A percentile compares a stretch with the other conserved stretches of the same genome.
Evolutionary conservation across 176 grass and related monocot genomes (phyloP).

Genomic region (Guadua angustifolia): DNA sequence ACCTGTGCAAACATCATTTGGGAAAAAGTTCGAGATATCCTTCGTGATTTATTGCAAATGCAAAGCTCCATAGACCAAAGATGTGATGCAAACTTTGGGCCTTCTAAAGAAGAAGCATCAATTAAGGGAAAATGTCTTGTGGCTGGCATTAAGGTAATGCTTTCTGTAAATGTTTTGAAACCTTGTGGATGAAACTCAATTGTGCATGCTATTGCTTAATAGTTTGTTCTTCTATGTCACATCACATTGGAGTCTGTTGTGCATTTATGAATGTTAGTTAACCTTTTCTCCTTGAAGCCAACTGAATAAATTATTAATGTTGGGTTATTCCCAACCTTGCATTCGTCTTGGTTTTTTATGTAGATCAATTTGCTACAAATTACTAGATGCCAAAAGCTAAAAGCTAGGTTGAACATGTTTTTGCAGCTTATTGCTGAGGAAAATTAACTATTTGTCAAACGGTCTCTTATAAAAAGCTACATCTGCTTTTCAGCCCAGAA

Average conservation of each 20-base stretch:
- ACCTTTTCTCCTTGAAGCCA: background rate
- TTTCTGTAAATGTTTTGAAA: slow-evolving; percentile 29
- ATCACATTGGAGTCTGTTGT: background rate
- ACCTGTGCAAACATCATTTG: slow-evolving; percentile 67
- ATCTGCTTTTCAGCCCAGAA: too few species aligned
- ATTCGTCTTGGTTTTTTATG: background rate
- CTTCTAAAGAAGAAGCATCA: slow-evolving; percentile 71
- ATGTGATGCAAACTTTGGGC: slow-evolving; percentile 45
- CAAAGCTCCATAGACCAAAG: slow-evolving; percentile 55
- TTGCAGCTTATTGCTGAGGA: too few species aligned
- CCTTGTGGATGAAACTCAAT: slow-evolving; percentile 9
- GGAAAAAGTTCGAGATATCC: slow-evolving; percentile 55
- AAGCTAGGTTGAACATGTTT: too few species aligned
- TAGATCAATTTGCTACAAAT: slow-evolving; percentile 13
- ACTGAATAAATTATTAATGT: slow-evolving; percentile 2
- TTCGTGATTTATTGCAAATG: slow-evolving; percentile 67
- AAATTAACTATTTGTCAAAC: too few species aligned
- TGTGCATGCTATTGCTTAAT: too few species aligned
- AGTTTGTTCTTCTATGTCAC: background rate
- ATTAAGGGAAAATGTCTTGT: slow-evolving; percentile 73
- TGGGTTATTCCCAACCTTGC: background rate
- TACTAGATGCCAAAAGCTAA: background rate
- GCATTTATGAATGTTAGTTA: slow-evolving; percentile 14
- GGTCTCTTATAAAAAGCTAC: too few species aligned
- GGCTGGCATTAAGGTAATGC: slow-evolving; percentile 80